These are phyloP conservation scores for Gelatoporia subvermispora DNA, from an alignment of 768 basidiomycete genomes.

Conservation along the genomic window DNA sequence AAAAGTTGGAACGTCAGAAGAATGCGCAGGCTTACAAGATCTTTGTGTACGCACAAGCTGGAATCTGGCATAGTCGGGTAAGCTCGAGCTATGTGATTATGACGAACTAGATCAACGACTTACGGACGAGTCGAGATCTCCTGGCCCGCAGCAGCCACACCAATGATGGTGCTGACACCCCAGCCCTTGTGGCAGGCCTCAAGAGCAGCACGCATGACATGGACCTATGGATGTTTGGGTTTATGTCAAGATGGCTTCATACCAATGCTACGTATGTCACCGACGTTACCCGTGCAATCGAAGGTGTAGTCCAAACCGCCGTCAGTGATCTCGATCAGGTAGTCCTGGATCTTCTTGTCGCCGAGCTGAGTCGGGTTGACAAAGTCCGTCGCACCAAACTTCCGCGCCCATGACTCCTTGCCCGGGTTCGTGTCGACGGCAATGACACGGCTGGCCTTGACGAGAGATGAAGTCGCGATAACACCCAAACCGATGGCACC, in stretches of 20 bases:
- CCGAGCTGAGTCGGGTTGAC: conserved; percentile 74
- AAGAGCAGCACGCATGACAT: conserved; percentile 92
- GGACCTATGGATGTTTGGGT: conserved; percentile 53
- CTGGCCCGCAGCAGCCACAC: conserved; percentile 94
- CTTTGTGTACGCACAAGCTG: conserved; percentile 44
- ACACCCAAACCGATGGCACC: conserved; percentile 96
- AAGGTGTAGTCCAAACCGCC: conserved; percentile 97
- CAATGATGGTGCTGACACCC: conserved; percentile 95
- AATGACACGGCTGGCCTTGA: conserved; percentile 85
- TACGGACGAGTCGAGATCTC: conserved; percentile 44
- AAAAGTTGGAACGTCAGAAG: too few species aligned
- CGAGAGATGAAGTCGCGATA: conserved; percentile 70
- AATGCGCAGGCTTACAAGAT: not conserved
- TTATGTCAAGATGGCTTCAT: too few species aligned
- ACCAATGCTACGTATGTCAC: too few species aligned
- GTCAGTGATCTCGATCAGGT: conserved; percentile 89
- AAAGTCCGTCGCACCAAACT: conserved; percentile 95
- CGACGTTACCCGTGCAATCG: conserved; percentile 89
- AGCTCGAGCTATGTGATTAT: conserved; percentile 41
- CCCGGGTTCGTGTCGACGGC: conserved; percentile 85
- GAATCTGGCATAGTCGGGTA: conserved; percentile 21
- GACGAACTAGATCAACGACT: conserved; percentile 9
- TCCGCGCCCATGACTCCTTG: conserved; percentile 85
- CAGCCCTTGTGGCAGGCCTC: conserved; percentile 99
- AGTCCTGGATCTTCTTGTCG: conserved; percentile 84